Base-by-base conservation (phyloP, 108 stramenopile genomes). In the Pseudonitzschia delicatissima region DNA sequence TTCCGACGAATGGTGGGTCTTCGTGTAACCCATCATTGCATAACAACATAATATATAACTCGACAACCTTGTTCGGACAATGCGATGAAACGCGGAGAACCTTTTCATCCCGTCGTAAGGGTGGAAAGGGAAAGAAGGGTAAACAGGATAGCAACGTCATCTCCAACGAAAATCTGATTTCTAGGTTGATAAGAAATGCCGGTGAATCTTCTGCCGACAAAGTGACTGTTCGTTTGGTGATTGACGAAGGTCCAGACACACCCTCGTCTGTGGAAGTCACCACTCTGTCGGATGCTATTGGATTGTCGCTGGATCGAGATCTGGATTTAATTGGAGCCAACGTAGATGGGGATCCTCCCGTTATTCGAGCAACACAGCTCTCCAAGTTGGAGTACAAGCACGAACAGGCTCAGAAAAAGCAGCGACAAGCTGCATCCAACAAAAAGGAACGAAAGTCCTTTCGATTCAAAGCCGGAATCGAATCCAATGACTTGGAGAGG, bases 401-500 rank as follows among this genome's bases (percentile, higher is more conserved):
- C 62, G 35, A 72, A 28, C 73, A 81, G 36, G 26, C 50, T 28
- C 44, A 67, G 11, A 64, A 78, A 45, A 51, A 66, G 50, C 57
- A 68, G 32, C 12, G 9, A 35, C 13, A 34, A n/a, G 25, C 55
- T n/a, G 42, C 73, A 13, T 44, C 63, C 13, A 72, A 69, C 26
- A 71, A 63, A 7, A 79, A 67, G 55, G 70, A 73, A 27, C 75
- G 50, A 49, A 77, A 68, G 66, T 49, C 33, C 48, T 77, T 58
- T 73, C 67, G 82, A 20, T 49, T 84, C 33, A 76, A 83, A 47
- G 84, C 87, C 2, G 85, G 81, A 9, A 88, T 88, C 44, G 84
- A 80, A 11, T 73, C 67, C 34, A 72, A 86, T 57, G 87, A 88
- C 55, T 64, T 88, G 32, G 45, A 72, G 50, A 69, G 87, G 5